Evolutionary conservation across 257 asterid genomes (phyloP), one percentile per base, ranked within the genome.

Genomic region (Jacaranda copaia): DNA sequence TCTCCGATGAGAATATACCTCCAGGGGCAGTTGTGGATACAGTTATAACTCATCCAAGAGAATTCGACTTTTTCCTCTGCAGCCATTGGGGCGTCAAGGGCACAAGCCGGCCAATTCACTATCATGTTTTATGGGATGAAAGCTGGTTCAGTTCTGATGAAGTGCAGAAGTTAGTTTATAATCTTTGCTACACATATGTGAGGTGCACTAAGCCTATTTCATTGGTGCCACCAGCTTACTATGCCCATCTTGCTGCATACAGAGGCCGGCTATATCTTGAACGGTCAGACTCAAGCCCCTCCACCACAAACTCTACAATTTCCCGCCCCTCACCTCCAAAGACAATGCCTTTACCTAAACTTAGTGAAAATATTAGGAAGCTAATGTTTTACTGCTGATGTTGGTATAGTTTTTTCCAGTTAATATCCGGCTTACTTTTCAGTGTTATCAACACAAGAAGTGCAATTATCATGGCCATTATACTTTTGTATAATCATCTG

Each of bases 81-180:
- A 93, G 98, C 86, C 98, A 96, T 35, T 93, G 96, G 98, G 99
- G 99, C 2, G 91, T 82, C 4, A 96, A 90, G 80, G 99, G 99
- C 3, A 96, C 99, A 5, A 93, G 98, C 65, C 76, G 99, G 43
- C 99, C 99, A 0, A 85, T 93, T 1, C 98, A 91, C 74, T 96
- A 96, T 79, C 97, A 93, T n/a, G 84, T 93, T 2, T 52, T 96
- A 46, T 93, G 97, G 97, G 99, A 93, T 46, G 99, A 93, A 49
- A 96, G 81, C 80, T 70, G 59, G 7, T 93, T 96, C 85, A 84
- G 98, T 6, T 96, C 99, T 0, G 99, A 96, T 62, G 99, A 96
- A 38, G 81, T 91, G 43, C 99, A 96, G 51, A 90, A 88, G 80
- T 43, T 96, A 85, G 97, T 96, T 3, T 91, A 96, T 85, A 90